Base-by-base conservation (phyloP, 1,284 basidiomycete species). In the Cutaneotrichosporon dermatis region DNA sequence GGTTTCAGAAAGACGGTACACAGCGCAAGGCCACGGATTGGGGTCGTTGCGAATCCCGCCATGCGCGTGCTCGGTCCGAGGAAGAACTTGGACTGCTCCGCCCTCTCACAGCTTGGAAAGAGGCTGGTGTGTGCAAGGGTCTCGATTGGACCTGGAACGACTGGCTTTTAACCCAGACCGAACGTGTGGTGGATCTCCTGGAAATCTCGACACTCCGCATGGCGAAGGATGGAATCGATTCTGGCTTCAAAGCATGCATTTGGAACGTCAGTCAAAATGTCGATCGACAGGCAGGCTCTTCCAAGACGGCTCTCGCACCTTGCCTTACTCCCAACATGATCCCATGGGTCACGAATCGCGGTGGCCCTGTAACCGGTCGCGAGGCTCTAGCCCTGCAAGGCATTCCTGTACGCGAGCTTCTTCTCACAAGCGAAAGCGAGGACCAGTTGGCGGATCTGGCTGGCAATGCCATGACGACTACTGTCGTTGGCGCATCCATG, bases 241-340 rank as follows among this genome's bases (percentile, higher is more conserved):
- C 92, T 1, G 86, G 85, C 0, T 92, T 86, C 77, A 93, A 94
- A 73, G 92, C 90, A 84, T 92, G 88, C 77, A 89, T 96, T 1
- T 97, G 93, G 94, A 97, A 97, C 76, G 82, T 97, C n/a, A 94
- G 91, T 4, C 93, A 97, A 76, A 97, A 97, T 67, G 94, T 97
- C 36, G 91, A 93, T 75, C 85, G 92, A 12, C 89, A 89, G 45
- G 90, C 88, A 43, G 89, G 89, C 4, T 87, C 89, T 0, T 85
- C 83, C 60, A 87, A 86, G 74, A 81, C 87, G 1, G 93, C 92
- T 7, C 89, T 95, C 50, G 90, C 88, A 60, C 90, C 90, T 1
- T 97, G 93, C 75, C 83, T 97, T 15, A 97, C 93, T 0, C 93
- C 93, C 0, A 88, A 90, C 40, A 96, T 96, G 89, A 97, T 97